These are phyloP conservation scores for Saturnispora serradocipensis DNA, from an alignment of 805 yeast species.

Conservation along the genomic window DNA sequence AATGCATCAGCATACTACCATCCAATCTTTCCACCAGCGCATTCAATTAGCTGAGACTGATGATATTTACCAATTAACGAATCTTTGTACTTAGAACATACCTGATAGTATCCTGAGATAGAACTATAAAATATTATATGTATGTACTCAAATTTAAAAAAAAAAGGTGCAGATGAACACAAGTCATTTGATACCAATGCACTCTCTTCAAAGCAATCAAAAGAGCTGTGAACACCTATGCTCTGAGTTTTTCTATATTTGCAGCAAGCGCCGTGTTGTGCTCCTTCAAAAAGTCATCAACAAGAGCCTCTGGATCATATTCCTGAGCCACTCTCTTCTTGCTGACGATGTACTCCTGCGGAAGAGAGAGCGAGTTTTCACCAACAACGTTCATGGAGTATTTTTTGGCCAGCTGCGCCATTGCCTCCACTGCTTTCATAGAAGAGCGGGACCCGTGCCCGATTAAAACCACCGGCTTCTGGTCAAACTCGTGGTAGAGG, in stretches of 20 bases:
- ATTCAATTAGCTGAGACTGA: no score
- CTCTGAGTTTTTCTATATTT: background rate
- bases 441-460: conserved; percentile 4
- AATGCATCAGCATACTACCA: no score
- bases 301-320: conserved; percentile 2
- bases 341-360: conserved; percentile 3
- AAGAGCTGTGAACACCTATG: background rate
- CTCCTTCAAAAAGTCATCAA: conserved; percentile 7
- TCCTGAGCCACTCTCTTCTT: conserved; percentile 1
- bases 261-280: conserved; percentile 2
- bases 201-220: background rate
- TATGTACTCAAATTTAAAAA: no score
- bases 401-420: conserved; percentile 2
- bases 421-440: background rate
- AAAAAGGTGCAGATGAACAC: background rate
- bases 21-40: no score
- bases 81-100: no score
- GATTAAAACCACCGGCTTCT: conserved; percentile 5
- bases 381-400: conserved; percentile 4
- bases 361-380: conserved; percentile 4
- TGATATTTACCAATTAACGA: no score
- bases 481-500: conserved; percentile 6
- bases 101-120: no score
- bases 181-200: background rate
- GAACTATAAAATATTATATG: no score